Conservation (phyloP, 495 filamentous ascomycete genomes). For the Neurospora sp. region DNA sequence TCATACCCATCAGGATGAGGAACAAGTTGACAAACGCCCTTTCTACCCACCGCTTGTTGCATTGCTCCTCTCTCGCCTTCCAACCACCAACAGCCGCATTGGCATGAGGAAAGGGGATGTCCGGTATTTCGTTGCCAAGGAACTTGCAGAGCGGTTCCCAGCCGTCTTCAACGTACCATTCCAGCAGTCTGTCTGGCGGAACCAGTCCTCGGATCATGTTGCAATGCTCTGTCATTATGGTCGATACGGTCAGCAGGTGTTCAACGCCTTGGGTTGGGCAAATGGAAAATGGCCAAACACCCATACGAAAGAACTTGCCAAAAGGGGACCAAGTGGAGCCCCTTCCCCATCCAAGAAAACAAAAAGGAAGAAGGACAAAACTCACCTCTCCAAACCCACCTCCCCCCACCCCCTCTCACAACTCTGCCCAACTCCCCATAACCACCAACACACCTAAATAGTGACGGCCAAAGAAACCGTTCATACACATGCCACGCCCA, state of each 20-base stretch:
- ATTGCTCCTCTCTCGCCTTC: conserved; percentile 19
- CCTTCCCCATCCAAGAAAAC: background rate
- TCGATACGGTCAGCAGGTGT: background rate
- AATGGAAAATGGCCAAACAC: background rate
- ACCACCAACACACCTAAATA: conserved; percentile 12
- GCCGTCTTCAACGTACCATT: conserved; percentile 37
- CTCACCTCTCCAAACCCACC: conserved; percentile 15
- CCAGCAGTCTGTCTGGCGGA: conserved; percentile 34
- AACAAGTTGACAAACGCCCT: conserved; percentile 19
- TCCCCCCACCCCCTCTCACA: conserved; percentile 8
- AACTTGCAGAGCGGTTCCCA: conserved; percentile 43
- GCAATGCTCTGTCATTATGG: conserved; percentile 9
- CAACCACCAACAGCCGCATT: conserved; percentile 17
- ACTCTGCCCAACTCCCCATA: conserved; percentile 15
- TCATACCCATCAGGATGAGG: background rate
- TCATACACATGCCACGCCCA: conserved; percentile 22
- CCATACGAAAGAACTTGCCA: background rate
- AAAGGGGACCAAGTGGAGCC: background rate
- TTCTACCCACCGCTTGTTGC: conserved; percentile 20
- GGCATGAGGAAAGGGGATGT: conserved; percentile 30
- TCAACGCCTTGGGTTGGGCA: background rate
- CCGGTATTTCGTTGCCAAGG: conserved; percentile 33
- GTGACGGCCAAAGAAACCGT: conserved; percentile 16
- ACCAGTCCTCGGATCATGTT: conserved; percentile 26
- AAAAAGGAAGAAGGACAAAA: background rate